These are phyloP conservation scores for Cryptosporidium canis DNA, from an alignment of 169 alveolate species.

Conservation along the genomic window DNA sequence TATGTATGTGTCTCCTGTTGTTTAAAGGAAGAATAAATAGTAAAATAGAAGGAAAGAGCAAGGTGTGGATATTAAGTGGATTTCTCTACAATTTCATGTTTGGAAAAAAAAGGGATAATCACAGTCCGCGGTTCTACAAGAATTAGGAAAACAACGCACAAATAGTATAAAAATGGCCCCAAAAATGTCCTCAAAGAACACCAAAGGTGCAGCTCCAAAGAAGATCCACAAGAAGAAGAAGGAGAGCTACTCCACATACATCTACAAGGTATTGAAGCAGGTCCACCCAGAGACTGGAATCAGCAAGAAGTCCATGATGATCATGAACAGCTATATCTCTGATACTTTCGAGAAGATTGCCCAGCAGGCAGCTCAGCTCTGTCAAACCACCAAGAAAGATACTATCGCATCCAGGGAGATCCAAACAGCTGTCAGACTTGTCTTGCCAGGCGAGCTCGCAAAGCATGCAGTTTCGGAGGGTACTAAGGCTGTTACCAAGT, in stretches of 20 bases:
- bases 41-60: not conserved
- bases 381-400: slow-evolving; percentile 94
- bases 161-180: slow-evolving; percentile 69
- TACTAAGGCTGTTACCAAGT: slow-evolving; percentile 99
- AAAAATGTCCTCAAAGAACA: slow-evolving; percentile 47
- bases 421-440: slow-evolving; percentile 98
- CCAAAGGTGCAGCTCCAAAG: slow-evolving; percentile 60
- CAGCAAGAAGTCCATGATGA: slow-evolving; percentile 94
- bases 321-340: slow-evolving; percentile 95
- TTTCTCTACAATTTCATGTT: slow-evolving; percentile 28
- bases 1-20: slow-evolving; percentile 44
- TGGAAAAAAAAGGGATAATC: slow-evolving; percentile 19
- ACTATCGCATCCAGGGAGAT: slow-evolving; percentile 97
- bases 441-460: slow-evolving; percentile 99
- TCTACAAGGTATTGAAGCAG: slow-evolving; percentile 93
- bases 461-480: slow-evolving; percentile 99
- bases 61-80: slow-evolving; percentile 73
- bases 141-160: slow-evolving; percentile 8
- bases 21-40: slow-evolving; percentile 6
- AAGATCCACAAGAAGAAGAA: slow-evolving; percentile 69
- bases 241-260: slow-evolving; percentile 84
- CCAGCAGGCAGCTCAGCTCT: slow-evolving; percentile 94
- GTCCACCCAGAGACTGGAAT: slow-evolving; percentile 98
- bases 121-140: slow-evolving; percentile 74
- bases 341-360: slow-evolving; percentile 96